Evolutionary conservation across 1,284 basidiomycete genomes (phyloP).

Genomic region (Pascua guehoae): DNA sequence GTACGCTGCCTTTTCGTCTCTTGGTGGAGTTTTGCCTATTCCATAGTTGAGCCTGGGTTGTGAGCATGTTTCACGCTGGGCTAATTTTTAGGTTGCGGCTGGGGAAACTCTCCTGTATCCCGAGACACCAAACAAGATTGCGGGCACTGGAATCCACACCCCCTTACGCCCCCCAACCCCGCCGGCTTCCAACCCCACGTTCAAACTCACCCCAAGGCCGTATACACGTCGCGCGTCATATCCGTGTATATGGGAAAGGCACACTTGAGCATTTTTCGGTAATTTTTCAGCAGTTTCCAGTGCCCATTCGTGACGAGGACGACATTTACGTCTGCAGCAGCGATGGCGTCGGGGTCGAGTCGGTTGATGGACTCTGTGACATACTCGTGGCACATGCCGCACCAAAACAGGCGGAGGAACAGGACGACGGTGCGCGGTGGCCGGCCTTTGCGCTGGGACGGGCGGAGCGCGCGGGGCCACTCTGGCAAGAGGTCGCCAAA

Average conservation of each 20-base stretch:
- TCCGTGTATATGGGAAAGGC: constrained; percentile 48
- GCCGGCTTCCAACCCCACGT: too few relatives aligned
- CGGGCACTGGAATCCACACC: too few relatives aligned
- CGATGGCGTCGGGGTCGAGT: constrained; percentile 38
- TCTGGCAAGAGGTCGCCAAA: constrained; percentile 39
- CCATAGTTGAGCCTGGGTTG: too few relatives aligned
- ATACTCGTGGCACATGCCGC: constrained; percentile 49
- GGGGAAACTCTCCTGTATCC: too few relatives aligned
- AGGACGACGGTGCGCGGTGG: constrained; percentile 34
- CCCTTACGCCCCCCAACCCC: too few relatives aligned
- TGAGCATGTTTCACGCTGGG: too few relatives aligned
- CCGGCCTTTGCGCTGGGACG: neutral
- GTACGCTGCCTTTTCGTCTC: too few relatives aligned
- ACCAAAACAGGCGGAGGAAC: constrained; percentile 48
- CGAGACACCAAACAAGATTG: too few relatives aligned
- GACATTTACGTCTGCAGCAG: constrained; percentile 36
- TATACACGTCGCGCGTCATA: constrained; percentile 36
- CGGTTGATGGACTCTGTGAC: constrained; percentile 37
- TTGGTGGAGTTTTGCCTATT: too few relatives aligned
- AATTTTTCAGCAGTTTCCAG: constrained; percentile 48
- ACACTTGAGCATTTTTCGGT: constrained; percentile 43
- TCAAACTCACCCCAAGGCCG: constrained; percentile 40
- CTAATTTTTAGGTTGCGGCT: too few relatives aligned
- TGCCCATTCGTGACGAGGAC: constrained; percentile 42
- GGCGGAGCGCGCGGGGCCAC: neutral